Conservation (phyloP, 2,329 filamentous ascomycete species). For the Kalaharituber pfeilii region DNA sequence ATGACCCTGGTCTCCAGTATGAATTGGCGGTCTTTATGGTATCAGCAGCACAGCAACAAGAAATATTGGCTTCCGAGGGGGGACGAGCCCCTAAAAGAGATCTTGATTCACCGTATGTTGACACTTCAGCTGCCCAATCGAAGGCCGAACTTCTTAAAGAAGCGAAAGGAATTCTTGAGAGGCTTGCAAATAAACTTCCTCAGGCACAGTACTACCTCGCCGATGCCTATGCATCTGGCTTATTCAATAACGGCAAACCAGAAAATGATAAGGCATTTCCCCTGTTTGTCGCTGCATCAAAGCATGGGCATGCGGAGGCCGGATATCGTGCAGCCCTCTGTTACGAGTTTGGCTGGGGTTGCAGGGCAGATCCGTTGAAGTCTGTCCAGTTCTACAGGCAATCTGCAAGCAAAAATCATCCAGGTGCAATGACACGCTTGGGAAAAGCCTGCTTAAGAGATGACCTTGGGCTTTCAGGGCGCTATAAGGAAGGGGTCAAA, state of each 20-base stretch:
- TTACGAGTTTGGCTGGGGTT: conserved; percentile 98
- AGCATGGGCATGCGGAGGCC: conserved; percentile 93
- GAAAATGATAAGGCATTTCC: conserved; percentile 86
- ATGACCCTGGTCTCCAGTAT: conserved; percentile 76
- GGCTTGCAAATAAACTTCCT: conserved; percentile 71
- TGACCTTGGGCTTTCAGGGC: conserved; percentile 66
- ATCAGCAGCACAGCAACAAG: conserved; percentile 49
- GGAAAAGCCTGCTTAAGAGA: conserved; percentile 79
- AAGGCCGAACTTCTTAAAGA: conserved; percentile 58
- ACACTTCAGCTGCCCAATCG: conserved; percentile 36
- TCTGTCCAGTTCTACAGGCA: conserved; percentile 85
- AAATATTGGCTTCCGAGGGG: conserved; percentile 5
- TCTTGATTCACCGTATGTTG: conserved; percentile 25
- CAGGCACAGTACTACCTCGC: conserved; percentile 97
- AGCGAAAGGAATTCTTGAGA: conserved; percentile 75
- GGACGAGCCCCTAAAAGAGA: conserved; percentile 17
- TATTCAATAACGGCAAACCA: conserved; percentile 87
- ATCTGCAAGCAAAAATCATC: conserved; percentile 83
- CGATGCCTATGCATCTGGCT: conserved; percentile 80
- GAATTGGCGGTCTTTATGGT: conserved; percentile 93
- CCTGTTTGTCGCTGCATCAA: conserved; percentile 80
- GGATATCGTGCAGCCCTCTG: conserved; percentile 84
- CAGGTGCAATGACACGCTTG: conserved; percentile 81
- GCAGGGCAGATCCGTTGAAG: conserved; percentile 72
- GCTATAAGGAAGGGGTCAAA: conserved; percentile 80